Conservation (phyloP, 352 stramenopile species). For the Phytopythium ostracodes region DNA sequence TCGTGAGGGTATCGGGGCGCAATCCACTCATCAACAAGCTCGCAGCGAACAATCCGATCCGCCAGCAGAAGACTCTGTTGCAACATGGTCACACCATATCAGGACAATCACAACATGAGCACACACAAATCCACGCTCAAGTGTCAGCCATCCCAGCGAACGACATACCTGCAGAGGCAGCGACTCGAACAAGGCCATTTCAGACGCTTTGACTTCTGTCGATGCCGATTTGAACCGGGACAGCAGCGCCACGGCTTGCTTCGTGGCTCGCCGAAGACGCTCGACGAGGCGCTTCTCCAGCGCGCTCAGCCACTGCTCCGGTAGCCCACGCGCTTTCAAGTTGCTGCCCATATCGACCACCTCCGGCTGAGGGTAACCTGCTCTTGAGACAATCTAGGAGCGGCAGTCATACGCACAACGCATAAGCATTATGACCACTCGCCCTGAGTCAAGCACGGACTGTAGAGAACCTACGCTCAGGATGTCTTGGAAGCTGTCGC, state of each 20-base stretch:
- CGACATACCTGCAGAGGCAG: constrained; percentile 27
- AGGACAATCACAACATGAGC: no score
- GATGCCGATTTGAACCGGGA: constrained; percentile 6
- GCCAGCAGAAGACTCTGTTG: constrained; percentile 39
- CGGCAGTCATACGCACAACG: not conserved
- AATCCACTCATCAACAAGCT: constrained; percentile 28
- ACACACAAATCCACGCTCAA: not conserved
- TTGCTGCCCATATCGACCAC: constrained; percentile 66
- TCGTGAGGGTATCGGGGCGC: not conserved
- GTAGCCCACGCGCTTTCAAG: constrained; percentile 60
- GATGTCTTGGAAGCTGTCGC: constrained; percentile 63
- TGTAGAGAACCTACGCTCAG: constrained; percentile 18
- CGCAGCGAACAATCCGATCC: constrained; percentile 39
- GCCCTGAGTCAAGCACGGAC: no score
- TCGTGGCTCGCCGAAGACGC: constrained; percentile 48
- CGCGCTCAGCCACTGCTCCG: constrained; percentile 61
- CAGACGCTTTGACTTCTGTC: not conserved
- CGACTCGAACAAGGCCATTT: not conserved
- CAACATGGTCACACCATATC: no score
- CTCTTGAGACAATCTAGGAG: constrained; percentile 31
- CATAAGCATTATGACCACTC: not conserved
- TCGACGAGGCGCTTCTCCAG: constrained; percentile 58
- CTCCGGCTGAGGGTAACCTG: constrained; percentile 28
- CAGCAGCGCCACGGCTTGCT: constrained; percentile 31
- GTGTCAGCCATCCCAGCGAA: no score